Evolutionary conservation across 2,329 filamentous ascomycete genomes (phyloP).

Genomic region (Falciphora oryzae): DNA sequence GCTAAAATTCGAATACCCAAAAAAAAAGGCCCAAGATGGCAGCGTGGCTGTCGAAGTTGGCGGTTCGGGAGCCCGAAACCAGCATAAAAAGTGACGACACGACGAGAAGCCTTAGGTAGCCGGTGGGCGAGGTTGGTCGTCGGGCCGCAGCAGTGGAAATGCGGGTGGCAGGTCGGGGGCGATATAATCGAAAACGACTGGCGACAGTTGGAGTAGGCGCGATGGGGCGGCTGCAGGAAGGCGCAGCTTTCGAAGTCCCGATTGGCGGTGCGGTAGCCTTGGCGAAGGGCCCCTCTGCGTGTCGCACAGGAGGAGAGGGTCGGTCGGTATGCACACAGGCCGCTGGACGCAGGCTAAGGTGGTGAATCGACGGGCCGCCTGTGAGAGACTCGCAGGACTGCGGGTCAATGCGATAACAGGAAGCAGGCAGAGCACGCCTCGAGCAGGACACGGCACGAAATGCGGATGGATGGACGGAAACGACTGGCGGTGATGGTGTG

Average conservation of each 20-base stretch:
- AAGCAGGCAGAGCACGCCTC: neutral
- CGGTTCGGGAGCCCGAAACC: neutral
- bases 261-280: neutral
- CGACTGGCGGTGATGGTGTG: neutral
- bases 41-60: neutral
- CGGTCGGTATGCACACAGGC: neutral
- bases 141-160: neutral
- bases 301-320: neutral
- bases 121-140: neutral
- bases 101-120: neutral
- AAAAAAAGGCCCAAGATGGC: neutral
- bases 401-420: neutral
- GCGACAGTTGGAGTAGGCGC: slow-evolving; percentile 12
- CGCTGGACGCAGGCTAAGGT: neutral
- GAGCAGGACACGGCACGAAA: neutral
- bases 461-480: neutral
- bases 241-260: neutral
- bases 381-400: neutral
- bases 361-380: neutral
- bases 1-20: neutral
- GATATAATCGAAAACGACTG: slow-evolving; percentile 11
- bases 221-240: slow-evolving; percentile 4
- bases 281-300: neutral
- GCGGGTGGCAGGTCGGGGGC: neutral
- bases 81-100: too few relatives aligned